Conservation (phyloP, 2,329 filamentous ascomycete genomes). For the Penicillium vulpinum region DNA sequence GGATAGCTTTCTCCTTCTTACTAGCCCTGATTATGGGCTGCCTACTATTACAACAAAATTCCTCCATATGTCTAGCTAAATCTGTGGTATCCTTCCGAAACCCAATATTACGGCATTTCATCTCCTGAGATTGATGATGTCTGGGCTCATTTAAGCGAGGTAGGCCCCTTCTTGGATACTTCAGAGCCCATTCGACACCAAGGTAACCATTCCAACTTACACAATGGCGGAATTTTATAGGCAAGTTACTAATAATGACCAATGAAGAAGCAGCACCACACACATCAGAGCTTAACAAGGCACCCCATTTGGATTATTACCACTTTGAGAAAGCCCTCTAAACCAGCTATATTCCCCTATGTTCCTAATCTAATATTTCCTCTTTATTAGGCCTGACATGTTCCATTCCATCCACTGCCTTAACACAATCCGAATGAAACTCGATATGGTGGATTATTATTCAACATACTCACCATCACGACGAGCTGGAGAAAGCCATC, state of each 20-base stretch:
- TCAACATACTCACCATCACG: neutral
- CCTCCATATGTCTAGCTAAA: neutral
- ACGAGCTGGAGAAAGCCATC: neutral
- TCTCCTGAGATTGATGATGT: neutral
- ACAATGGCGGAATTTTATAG: neutral
- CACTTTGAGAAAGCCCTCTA: neutral
- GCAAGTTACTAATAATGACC: neutral
- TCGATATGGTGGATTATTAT: neutral
- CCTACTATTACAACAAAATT: neutral
- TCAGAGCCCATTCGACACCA: no score
- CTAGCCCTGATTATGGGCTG: neutral
- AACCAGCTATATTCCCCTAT: no score
- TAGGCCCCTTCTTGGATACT: neutral
- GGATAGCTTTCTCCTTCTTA: neutral
- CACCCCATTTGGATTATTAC: neutral
- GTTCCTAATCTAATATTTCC: neutral
- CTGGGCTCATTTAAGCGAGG: neutral
- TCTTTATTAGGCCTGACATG: neutral
- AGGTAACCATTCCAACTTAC: neutral
- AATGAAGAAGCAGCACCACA: neutral
- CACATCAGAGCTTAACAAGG: neutral
- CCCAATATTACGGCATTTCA: constrained; percentile 1
- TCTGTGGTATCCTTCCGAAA: neutral
- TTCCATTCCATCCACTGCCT: constrained; percentile 1
- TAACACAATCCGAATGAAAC: neutral